Base-by-base conservation (phyloP, 768 basidiomycete species). In the Pulveroboletus ravenelii region DNA sequence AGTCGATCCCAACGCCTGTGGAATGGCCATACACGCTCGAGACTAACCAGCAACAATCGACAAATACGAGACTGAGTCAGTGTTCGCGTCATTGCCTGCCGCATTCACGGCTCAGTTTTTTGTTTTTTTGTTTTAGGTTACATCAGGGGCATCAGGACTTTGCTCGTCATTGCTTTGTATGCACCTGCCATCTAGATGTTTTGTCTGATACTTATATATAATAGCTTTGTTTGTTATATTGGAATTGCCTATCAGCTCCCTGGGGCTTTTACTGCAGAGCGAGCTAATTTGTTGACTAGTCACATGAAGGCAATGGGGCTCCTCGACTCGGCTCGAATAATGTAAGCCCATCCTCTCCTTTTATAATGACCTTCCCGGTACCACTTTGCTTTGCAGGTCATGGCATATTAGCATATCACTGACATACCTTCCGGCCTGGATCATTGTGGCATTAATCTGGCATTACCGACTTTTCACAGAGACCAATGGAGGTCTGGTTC, bases 261-360 rank as follows among this genome's bases (percentile, higher is more conserved):
- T 12, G 89, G 87, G 3, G 75, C 83, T 8, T 78, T 86, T 39
- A 72, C 82, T 12, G 75, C 74, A 6, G 89, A 91, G 63, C 74
- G 87, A 37, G 82, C 87, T 0, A 75, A 71, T 47, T 66, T 78
- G 14, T 63, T 90, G 30, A 88, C 89, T 0, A 70, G 78, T 8
- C 86, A 90, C 60, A 79, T 90, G 75, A 84, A 84, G 60, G 86
- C 80, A 3, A 90, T 91, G 89, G 89, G 89, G 8, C 73, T 89
- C 13, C 66, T 78, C 7, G 86, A 89, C 58, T 80, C 80, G 0
- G 85, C 87, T 12, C 75, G 86, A 34, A 78, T 87, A 42, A 52
- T 81, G 78, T 80, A 60, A 14, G 79, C 61, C 10, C 18, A 6
- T 27, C 20, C 36, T 38, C 31, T 10, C 13, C 29, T 35, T 1